Evolutionary conservation across 495 filamentous ascomycete species (phyloP).

Genomic region (Letharia lupina): DNA sequence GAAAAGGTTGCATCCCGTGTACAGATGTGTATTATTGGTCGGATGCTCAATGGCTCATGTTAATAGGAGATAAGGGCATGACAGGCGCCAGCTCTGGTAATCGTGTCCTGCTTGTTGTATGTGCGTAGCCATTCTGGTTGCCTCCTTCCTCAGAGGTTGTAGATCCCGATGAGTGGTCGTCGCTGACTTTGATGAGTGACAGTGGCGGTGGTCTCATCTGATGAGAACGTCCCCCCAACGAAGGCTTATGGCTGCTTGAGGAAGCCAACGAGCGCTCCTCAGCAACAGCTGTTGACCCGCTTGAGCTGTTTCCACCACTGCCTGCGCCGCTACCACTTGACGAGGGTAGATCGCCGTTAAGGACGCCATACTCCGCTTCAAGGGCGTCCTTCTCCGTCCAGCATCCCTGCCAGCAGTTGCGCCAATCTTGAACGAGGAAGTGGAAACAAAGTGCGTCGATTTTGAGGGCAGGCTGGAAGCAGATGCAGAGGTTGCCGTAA

Average conservation of each 20-base stretch:
- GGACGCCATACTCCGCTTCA: constrained; percentile 59
- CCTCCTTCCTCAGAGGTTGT: not conserved
- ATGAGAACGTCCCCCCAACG: constrained; percentile 9
- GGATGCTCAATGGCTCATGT: constrained; percentile 17
- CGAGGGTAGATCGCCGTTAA: constrained; percentile 31
- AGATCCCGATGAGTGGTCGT: constrained; percentile 25
- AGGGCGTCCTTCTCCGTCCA: constrained; percentile 78
- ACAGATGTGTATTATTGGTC: not conserved
- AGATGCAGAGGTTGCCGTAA: constrained; percentile 84
- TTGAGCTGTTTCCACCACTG: constrained; percentile 19
- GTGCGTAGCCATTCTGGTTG: constrained; percentile 17
- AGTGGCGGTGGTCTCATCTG: constrained; percentile 17
- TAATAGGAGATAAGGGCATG: constrained; percentile 64
- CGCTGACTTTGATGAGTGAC: constrained; percentile 14
- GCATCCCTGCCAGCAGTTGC: constrained; percentile 91
- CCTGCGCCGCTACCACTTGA: constrained; percentile 19
- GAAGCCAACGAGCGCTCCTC: constrained; percentile 55
- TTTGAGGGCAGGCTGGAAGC: constrained; percentile 89
- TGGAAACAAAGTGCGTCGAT: constrained; percentile 87
- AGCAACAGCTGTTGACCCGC: constrained; percentile 15
- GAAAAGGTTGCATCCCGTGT: not conserved
- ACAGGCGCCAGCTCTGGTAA: constrained; percentile 61
- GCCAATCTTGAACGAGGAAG: constrained; percentile 85
- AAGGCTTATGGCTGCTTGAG: constrained; percentile 52
- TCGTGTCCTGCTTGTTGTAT: constrained; percentile 38